phyloP scores from a whole-genome alignment of 2,329 filamentous ascomycete genomes.

The Phialemoniopsis sp. region DNA sequence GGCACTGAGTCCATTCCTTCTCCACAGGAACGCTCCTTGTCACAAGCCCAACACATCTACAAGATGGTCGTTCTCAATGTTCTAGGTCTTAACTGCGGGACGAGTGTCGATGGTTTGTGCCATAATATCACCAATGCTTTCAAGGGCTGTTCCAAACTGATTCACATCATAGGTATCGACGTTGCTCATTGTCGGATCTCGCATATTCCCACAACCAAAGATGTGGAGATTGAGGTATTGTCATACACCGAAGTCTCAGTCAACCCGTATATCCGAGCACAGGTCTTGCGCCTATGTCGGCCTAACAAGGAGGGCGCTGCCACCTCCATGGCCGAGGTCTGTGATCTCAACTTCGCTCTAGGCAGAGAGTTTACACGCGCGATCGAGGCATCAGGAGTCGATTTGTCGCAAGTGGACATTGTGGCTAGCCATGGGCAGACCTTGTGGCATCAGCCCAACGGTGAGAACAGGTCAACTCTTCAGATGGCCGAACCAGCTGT shows the following conservation, averaged over 20 bases:
- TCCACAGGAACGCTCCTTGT: too few species aligned
- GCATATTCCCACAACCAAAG: slow-evolving; percentile 1
- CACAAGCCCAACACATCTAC: too few species aligned
- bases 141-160: too few species aligned
- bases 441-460: slow-evolving; percentile 36
- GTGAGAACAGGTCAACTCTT: slow-evolving; percentile 31
- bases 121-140: slow-evolving; percentile 2
- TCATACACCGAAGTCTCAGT: slow-evolving; percentile 10
- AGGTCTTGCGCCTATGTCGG: slow-evolving; percentile 8
- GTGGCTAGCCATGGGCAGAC: slow-evolving; percentile 45
- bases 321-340: slow-evolving; percentile 10
- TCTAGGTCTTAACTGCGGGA: slow-evolving; percentile 5
- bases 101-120: slow-evolving; percentile 4
- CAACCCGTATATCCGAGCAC: slow-evolving; percentile 3
- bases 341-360: slow-evolving; percentile 12
- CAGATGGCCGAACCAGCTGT: slow-evolving; percentile 44
- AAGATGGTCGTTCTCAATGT: slow-evolving; percentile 9
- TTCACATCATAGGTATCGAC: slow-evolving; percentile 2
- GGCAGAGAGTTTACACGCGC: slow-evolving; percentile 11
- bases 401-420: slow-evolving; percentile 31
- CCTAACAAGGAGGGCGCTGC: slow-evolving; percentile 5
- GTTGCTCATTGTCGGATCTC: slow-evolving; percentile 8
- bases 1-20: too few species aligned
- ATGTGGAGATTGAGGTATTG: slow-evolving; percentile 6
- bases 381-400: slow-evolving; percentile 8